These are phyloP conservation scores for Fusarium compactum DNA, from an alignment of 2,329 filamentous ascomycete species.

Conservation along the genomic window DNA sequence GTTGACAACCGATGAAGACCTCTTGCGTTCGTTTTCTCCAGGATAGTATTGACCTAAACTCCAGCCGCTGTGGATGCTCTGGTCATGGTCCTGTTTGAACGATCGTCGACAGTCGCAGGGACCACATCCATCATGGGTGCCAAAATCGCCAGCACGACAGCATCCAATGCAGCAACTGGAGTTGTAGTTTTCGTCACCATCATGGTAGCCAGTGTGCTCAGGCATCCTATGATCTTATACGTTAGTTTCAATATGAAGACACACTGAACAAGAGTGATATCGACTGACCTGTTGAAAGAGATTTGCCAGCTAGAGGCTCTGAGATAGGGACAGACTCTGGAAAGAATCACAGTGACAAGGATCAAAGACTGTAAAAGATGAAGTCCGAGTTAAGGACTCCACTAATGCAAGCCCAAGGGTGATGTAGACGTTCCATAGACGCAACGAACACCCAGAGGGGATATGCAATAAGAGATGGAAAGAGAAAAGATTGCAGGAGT, in stretches of 20 bases:
- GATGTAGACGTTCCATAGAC: slow-evolving; percentile 31
- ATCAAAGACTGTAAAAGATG: background rate
- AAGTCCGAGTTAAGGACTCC: background rate
- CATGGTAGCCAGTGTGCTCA: background rate
- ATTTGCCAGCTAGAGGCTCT: background rate
- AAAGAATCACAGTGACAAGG: background rate
- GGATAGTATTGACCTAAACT: slow-evolving; percentile 42
- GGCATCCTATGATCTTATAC: slow-evolving; percentile 3
- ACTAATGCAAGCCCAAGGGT: slow-evolving; percentile 13
- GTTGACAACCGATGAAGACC: background rate
- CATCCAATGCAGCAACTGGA: slow-evolving; percentile 49
- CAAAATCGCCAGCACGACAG: slow-evolving; percentile 49
- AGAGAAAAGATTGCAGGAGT: background rate
- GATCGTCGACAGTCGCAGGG: slow-evolving; percentile 22
- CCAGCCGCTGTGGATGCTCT: slow-evolving; percentile 9
- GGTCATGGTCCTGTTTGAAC: slow-evolving; percentile 20
- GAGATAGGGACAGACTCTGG: background rate
- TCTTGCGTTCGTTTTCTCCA: background rate
- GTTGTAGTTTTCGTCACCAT: background rate
- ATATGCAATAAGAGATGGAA: background rate
- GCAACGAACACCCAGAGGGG: slow-evolving; percentile 17
- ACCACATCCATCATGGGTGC: slow-evolving; percentile 50
- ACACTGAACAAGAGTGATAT: background rate
- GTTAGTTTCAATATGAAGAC: background rate
- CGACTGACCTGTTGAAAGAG: background rate